Conservation (phyloP, 2,329 filamentous ascomycete genomes). For the Gremmenia infestans region DNA sequence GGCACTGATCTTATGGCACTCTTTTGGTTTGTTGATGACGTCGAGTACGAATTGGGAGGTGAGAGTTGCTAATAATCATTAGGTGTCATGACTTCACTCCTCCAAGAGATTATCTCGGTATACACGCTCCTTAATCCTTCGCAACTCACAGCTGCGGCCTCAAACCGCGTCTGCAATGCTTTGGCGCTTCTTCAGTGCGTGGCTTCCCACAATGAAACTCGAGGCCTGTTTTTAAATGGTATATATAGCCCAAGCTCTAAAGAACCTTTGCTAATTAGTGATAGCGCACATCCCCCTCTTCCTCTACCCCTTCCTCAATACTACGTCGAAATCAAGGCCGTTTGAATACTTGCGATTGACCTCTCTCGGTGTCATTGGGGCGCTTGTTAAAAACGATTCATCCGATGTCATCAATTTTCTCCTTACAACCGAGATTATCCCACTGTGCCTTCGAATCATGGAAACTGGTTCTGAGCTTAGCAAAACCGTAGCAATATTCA, state of each 20-base stretch:
- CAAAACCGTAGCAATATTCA: conserved; percentile 99
- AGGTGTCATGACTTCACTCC: conserved; percentile 97
- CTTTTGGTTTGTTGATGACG: conserved; percentile 67
- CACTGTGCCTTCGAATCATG: conserved; percentile 96
- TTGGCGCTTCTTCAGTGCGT: conserved; percentile 94
- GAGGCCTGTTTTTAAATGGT: conserved; percentile 92
- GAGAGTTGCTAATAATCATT: conserved; percentile 19
- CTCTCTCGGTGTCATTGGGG: conserved; percentile 92
- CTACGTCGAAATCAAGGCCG: conserved; percentile 93
- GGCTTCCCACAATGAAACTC: conserved; percentile 93
- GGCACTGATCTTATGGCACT: conserved; percentile 95
- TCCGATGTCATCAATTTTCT: conserved; percentile 99
- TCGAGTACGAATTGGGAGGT: conserved; percentile 8
- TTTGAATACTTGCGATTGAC: conserved; percentile 97
- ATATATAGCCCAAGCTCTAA: conserved; percentile 27
- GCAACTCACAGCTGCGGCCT: conserved; percentile 94
- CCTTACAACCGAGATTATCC: conserved; percentile 96
- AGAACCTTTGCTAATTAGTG: conserved; percentile 12
- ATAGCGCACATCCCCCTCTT: conserved; percentile 97
- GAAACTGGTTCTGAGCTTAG: conserved; percentile 97
- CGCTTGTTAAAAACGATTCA: conserved; percentile 97
- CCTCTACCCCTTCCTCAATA: conserved; percentile 97
- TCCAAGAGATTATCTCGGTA: conserved; percentile 98
- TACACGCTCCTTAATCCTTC: conserved; percentile 96
- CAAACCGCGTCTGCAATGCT: conserved; percentile 95